Evolutionary conservation across 2,329 filamentous ascomycete genomes (phyloP).

Genomic region (Trichoderma sp.): DNA sequence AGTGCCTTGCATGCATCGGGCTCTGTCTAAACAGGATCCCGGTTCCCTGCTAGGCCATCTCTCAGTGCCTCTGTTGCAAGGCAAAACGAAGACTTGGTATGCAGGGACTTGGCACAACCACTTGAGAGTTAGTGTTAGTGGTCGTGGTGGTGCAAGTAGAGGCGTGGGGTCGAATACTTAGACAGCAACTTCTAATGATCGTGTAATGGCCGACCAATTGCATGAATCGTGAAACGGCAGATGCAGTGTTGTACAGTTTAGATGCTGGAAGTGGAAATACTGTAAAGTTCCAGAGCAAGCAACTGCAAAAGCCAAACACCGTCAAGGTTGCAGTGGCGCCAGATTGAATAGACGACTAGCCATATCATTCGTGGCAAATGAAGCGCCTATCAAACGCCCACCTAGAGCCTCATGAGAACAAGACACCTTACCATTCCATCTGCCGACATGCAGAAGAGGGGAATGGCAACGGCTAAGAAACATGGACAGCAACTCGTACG

Average conservation of each 20-base stretch:
- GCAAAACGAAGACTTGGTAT: background rate
- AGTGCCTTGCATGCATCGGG: slow-evolving; percentile 22
- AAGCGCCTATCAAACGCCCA: background rate
- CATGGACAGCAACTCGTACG: background rate
- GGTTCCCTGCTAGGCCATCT: background rate
- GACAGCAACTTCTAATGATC: background rate
- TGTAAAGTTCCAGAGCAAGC: background rate
- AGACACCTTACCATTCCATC: background rate
- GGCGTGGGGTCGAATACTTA: background rate
- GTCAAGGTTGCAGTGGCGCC: background rate
- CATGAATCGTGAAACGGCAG: background rate
- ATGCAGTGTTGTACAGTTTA: background rate
- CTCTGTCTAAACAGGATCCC: background rate
- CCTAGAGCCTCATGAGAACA: background rate
- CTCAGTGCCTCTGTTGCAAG: background rate
- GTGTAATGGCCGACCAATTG: background rate
- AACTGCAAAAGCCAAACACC: background rate
- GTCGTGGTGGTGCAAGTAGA: background rate
- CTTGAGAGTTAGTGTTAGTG: background rate
- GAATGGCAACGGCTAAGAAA: background rate
- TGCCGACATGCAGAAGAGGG: background rate
- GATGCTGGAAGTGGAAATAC: background rate
- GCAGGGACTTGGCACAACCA: background rate
- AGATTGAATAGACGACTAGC: background rate
- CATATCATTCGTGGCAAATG: background rate